Conservation (phyloP, 1,284 basidiomycete genomes). For the Boletus mariae region DNA sequence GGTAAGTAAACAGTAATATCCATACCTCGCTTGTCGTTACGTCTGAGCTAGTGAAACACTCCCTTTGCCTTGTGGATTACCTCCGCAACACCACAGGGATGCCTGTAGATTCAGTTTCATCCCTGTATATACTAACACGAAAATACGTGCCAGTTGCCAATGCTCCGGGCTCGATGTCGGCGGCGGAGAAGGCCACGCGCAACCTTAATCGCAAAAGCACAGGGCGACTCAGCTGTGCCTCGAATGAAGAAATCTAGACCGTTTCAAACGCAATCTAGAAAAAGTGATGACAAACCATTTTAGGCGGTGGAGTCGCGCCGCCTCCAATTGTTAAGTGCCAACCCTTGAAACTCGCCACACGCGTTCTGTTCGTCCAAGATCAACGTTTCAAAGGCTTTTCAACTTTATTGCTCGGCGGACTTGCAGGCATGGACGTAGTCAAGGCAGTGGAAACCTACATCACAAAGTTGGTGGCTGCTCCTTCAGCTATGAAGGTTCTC, state of each 20-base stretch:
- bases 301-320: not conserved
- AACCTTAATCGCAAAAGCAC: not conserved
- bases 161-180: not conserved
- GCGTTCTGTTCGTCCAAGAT: not conserved
- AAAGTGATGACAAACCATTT: not conserved
- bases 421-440: conserved; percentile 79
- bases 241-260: no score
- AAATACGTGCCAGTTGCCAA: not conserved
- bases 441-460: conserved; percentile 96
- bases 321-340: not conserved
- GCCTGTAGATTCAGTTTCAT: not conserved
- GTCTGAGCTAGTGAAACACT: not conserved
- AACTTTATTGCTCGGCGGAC: not conserved
- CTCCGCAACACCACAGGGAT: not conserved
- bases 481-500: conserved; percentile 95
- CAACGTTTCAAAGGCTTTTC: not conserved
- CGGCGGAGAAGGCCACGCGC: not conserved
- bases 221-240: no score
- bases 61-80: not conserved
- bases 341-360: not conserved
- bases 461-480: conserved; percentile 83
- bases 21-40: not conserved
- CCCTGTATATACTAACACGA: not conserved
- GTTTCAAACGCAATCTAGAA: not conserved
- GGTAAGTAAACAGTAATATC: not conserved